A percentile compares a stretch with the other conserved stretches of the same genome.
phyloP scores from a whole-genome alignment of 192 early-diverging fungal genomes.

The Phycomyces nitens region DNA sequence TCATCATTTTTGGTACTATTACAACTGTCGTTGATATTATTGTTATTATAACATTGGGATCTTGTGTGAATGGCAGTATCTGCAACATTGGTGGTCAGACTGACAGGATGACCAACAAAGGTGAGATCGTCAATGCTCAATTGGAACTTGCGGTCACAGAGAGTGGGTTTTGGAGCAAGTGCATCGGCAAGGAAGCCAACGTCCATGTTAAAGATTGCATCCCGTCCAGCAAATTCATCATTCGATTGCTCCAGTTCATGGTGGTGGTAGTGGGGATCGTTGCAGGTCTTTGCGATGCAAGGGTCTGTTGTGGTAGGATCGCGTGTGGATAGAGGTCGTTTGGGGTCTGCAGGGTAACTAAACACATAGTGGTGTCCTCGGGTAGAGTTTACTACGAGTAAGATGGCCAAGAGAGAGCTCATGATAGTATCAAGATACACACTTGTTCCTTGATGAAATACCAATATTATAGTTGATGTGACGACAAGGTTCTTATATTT shows the following conservation, averaged over 20 bases:
- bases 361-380: conserved; percentile 75
- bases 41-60: too few species aligned
- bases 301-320: not conserved
- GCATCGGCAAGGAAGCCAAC: conserved; percentile 73
- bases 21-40: not conserved
- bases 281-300: not conserved
- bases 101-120: conserved; percentile 78
- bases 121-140: conserved; percentile 81
- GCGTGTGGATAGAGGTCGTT: conserved; percentile 16
- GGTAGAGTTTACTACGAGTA: conserved; percentile 65
- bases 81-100: conserved; percentile 40
- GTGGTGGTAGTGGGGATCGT: conserved; percentile 13
- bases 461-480: not conserved
- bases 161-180: conserved; percentile 79
- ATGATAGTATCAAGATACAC: too few species aligned
- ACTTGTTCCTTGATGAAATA: too few species aligned
- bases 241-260: not conserved
- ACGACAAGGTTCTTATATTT: not conserved
- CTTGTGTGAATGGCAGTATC: not conserved
- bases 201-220: conserved; percentile 66
- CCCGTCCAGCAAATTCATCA: conserved; percentile 12
- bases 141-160: conserved; percentile 84
- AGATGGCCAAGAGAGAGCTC: conserved; percentile 51
- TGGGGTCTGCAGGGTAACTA: conserved; percentile 57
- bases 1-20: not conserved